These are phyloP conservation scores for Exophiala bonariae DNA, from an alignment of 2,329 filamentous ascomycete genomes.

Conservation along the genomic window DNA sequence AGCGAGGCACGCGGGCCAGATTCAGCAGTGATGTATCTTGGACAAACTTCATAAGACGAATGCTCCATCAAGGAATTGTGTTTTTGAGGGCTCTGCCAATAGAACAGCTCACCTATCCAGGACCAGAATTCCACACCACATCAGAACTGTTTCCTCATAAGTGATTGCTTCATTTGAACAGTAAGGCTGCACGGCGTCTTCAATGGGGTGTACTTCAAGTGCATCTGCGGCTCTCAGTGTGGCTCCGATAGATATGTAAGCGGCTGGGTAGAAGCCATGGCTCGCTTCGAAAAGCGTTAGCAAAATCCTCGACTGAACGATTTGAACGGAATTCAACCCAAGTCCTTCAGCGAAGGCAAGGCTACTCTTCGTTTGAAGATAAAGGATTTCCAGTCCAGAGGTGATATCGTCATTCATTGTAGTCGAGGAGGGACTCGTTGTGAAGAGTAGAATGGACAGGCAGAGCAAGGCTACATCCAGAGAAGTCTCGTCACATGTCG, in stretches of 20 bases:
- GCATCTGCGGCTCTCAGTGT: constrained; percentile 5
- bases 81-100: not conserved
- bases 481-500: constrained; percentile 1
- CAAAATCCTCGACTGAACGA: constrained; percentile 8
- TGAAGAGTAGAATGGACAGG: constrained; percentile 1
- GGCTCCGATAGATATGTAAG: constrained; percentile 9
- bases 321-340: constrained; percentile 5
- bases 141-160: constrained; percentile 2
- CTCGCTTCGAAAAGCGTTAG: constrained; percentile 7
- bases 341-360: constrained; percentile 4
- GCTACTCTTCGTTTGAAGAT: not conserved
- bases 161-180: not conserved
- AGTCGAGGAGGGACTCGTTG: constrained; percentile 1
- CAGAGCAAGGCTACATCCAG: not conserved
- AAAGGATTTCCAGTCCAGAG: not conserved
- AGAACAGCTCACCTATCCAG: constrained; percentile 6
- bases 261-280: constrained; percentile 9
- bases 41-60: not conserved
- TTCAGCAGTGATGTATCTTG: constrained; percentile 9
- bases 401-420: not conserved
- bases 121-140: constrained; percentile 10
- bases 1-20: constrained; percentile 3
- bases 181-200: not conserved
- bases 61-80: not conserved
- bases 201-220: not conserved